Evolutionary conservation across 371 early-diverging fungal genomes (phyloP), one percentile per base, ranked within the genome.

Genomic region (Synchytrium microbalum): DNA sequence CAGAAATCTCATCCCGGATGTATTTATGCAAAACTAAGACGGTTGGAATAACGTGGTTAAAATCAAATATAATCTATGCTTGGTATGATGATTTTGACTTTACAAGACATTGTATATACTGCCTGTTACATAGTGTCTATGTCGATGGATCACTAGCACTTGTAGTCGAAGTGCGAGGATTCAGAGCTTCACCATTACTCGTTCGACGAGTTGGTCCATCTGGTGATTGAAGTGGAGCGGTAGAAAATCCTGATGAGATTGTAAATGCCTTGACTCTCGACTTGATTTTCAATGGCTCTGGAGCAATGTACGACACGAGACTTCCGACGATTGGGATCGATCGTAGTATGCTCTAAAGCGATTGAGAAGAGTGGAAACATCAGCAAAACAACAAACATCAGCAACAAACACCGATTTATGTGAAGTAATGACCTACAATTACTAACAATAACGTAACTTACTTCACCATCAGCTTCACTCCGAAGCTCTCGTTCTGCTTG

Each of bases 401-500:
- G 46, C 10, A 5, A 38, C 46, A 38, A 38, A 38, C 10, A n/a
- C n/a, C n/a, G n/a, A n/a, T n/a, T n/a, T n/a, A n/a, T 19, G 5
- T 38, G 19, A 38, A 38, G 46, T 5, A 19, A 38, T 10, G 19
- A 38, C 19, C 5, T 19, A 38, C 46, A 5, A 38, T 38, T 38
- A 38, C 46, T n/a, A n/a, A 38, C 10, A 38, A 19, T 38, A 38
- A 10, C 46, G 19, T 38, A 5, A 56, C 56, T 56, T 29, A 56
- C 56, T 26, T 56, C 56, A 10, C 26, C 29, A 13, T 24, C 56
- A 56, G 56, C 24, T 56, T 56, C 56, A 56, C 56, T 56, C 56
- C 24, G 8, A 8, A 56, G 24, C 24, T 56, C 56, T 8, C 56
- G 56, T 56, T 56, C 56, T 8, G 56, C 56, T 24, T 56, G 13